Conservation (phyloP, 1,139 yeast species). For the Diutina catenulata region DNA sequence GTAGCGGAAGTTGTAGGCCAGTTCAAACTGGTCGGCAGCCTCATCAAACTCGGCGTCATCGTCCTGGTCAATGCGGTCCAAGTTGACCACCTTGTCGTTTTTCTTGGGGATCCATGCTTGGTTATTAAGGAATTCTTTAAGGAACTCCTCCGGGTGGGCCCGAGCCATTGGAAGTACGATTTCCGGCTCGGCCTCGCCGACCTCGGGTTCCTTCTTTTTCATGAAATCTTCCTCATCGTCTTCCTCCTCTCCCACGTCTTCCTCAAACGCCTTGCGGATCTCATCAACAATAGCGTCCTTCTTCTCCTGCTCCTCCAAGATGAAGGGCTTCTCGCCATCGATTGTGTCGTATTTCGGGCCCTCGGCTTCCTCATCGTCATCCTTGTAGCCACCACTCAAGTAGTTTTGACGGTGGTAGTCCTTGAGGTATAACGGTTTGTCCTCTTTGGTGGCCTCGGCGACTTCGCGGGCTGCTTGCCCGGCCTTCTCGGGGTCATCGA, state of each 20-base stretch:
- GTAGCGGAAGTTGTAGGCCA: conserved; percentile 86
- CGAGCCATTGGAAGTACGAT: conserved; percentile 57
- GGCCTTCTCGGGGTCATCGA: conserved; percentile 43
- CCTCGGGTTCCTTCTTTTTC: conserved; percentile 33
- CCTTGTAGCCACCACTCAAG: conserved; percentile 46
- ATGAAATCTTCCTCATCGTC: conserved; percentile 37
- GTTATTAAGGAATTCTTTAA: conserved; percentile 56
- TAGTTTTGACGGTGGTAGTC: conserved; percentile 86
- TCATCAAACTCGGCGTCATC: conserved; percentile 87
- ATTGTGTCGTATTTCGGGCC: conserved; percentile 31
- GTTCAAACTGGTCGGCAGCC: conserved; percentile 83
- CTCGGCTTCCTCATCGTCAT: conserved; percentile 31
- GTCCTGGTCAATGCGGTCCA: conserved; percentile 46
- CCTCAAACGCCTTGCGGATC: conserved; percentile 55
- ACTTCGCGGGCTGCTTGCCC: no score
- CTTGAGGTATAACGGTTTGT: conserved; percentile 77
- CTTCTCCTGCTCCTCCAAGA: conserved; percentile 65
- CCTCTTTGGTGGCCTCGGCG: conserved; percentile 20
- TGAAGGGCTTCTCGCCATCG: conserved; percentile 56
- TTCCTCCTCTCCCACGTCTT: conserved; percentile 29
- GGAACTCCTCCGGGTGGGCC: conserved; percentile 51
- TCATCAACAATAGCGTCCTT: conserved; percentile 60
- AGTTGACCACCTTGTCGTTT: conserved; percentile 40
- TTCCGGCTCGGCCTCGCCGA: not conserved
- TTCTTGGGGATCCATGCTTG: conserved; percentile 84